These are phyloP conservation scores for Pleurotus platypus DNA, from an alignment of 768 basidiomycete genomes.

Conservation along the genomic window DNA sequence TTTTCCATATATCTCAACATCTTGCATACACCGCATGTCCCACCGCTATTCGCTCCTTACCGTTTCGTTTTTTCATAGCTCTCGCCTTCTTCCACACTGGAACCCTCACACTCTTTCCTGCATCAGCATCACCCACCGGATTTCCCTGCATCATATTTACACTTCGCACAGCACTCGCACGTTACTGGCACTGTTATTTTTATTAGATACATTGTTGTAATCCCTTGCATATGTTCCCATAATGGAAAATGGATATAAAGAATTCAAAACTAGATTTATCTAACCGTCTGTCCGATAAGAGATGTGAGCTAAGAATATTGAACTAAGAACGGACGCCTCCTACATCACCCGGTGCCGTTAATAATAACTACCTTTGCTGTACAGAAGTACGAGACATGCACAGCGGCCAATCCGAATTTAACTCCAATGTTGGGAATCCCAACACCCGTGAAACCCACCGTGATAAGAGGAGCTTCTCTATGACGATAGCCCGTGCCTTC, in stretches of 20 bases:
- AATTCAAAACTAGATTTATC: neutral
- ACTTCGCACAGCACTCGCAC: conserved; percentile 1
- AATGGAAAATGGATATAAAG: neutral
- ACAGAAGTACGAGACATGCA: neutral
- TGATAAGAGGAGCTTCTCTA: neutral
- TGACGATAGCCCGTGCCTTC: neutral
- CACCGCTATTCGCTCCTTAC: neutral
- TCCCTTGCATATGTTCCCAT: conserved; percentile 2
- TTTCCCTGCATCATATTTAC: conserved; percentile 6
- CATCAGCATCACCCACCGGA: conserved; percentile 1
- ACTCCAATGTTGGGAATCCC: neutral
- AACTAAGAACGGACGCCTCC: too few species aligned
- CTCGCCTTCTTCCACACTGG: neutral
- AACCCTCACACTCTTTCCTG: neutral
- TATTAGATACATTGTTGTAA: conserved; percentile 9
- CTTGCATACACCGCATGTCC: neutral
- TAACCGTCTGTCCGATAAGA: too few species aligned
- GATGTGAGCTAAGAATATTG: too few species aligned
- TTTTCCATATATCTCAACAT: neutral
- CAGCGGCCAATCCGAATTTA: neutral
- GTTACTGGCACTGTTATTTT: conserved; percentile 5
- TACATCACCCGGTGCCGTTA: too few species aligned
- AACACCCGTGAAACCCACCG: neutral
- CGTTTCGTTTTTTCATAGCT: neutral
- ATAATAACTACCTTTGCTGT: too few species aligned